Percentiles rank a stretch among this genome's conserved stretches.
Conservation (phyloP, 2,329 filamentous ascomycete genomes). For the Ustilaginoidea virens region DNA sequence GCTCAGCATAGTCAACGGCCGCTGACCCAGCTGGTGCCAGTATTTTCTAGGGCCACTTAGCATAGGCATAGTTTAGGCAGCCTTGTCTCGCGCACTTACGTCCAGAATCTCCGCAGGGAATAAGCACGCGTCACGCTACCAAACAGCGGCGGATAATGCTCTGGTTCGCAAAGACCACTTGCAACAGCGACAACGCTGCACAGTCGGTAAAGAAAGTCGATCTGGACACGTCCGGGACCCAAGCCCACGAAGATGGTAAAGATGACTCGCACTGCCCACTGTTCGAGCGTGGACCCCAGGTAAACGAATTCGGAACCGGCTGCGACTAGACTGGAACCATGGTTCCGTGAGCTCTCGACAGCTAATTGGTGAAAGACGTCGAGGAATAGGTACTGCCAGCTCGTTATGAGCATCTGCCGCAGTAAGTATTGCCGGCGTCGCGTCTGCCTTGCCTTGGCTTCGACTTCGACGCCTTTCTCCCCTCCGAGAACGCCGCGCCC, state of each 20-base stretch:
- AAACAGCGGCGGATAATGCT: slow-evolving; percentile 1
- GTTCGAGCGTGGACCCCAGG: background rate
- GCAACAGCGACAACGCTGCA: background rate
- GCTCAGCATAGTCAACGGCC: background rate
- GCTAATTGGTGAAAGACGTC: background rate
- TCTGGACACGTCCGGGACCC: background rate
- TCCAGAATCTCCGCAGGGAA: slow-evolving; percentile 1
- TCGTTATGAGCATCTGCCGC: background rate
- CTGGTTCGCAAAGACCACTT: background rate
- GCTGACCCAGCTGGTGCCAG: slow-evolving; percentile 1
- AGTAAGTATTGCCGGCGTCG: background rate
- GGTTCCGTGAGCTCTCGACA: background rate
- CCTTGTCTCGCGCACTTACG: background rate
- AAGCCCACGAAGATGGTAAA: background rate
- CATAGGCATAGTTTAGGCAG: background rate
- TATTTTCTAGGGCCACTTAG: too few relatives aligned
- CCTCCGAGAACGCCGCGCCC: too few relatives aligned
- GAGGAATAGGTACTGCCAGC: slow-evolving; percentile 2
- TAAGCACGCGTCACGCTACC: background rate
- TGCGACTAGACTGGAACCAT: background rate
- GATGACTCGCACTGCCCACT: background rate
- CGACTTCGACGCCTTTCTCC: too few relatives aligned
- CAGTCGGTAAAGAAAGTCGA: slow-evolving; percentile 1
- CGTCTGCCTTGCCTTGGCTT: background rate
- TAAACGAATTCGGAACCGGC: slow-evolving; percentile 1